These are phyloP conservation scores for Talinum fruticosum DNA, from an alignment of 148 eudicot species.

Conservation along the genomic window DNA sequence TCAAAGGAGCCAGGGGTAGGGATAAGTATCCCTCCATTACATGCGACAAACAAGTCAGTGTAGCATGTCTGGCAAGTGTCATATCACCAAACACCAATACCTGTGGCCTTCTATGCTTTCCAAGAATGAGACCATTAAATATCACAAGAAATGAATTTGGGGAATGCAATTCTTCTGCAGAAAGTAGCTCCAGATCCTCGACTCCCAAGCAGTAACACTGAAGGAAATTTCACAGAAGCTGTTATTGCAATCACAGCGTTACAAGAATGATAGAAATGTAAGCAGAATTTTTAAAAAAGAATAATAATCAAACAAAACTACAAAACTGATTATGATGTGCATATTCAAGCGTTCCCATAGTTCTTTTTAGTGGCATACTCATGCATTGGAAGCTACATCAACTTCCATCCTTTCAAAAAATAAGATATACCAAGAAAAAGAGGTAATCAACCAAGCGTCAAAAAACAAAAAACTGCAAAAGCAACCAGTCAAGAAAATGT, in stretches of 20 bases:
- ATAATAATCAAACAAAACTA: too few relatives aligned
- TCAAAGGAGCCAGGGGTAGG: background rate
- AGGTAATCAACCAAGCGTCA: background rate
- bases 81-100: constrained; percentile 29
- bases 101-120: constrained; percentile 88
- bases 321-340: too few relatives aligned
- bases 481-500: background rate
- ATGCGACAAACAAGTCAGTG: background rate
- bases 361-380: background rate
- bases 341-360: background rate
- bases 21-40: background rate
- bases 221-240: constrained; percentile 9
- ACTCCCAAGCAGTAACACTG: constrained; percentile 89
- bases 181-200: constrained; percentile 81
- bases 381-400: background rate
- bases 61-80: background rate
- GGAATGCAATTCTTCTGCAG: constrained; percentile 88
- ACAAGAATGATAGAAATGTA: background rate
- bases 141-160: constrained; percentile 75
- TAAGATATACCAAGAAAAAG: too few relatives aligned
- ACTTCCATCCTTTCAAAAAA: too few relatives aligned
- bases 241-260: background rate
- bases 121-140: constrained; percentile 90
- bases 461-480: background rate
- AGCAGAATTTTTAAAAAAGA: background rate